Evolutionary conservation across 441 rosid species (phyloP), one percentile per base, ranked within the genome.

Genomic region (Rhodomyrtus psidioides): DNA sequence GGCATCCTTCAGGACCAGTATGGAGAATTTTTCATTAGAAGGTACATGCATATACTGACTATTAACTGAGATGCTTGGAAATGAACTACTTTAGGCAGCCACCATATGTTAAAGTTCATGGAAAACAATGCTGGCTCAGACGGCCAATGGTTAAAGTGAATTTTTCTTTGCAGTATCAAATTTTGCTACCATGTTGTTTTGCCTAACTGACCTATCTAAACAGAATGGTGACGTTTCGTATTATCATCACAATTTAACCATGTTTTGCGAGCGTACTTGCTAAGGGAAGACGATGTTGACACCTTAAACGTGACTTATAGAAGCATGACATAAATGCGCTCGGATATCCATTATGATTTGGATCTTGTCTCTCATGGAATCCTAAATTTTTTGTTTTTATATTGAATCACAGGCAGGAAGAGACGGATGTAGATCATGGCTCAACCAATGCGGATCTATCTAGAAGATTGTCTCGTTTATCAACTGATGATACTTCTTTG

Each of bases 1-100:
- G 99, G 99, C 87, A 96, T 97, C 91, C 96, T 95, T 89, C 98
- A 97, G 90, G 99, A 96, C 90, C 96, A 95, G 88, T 96, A 96
- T 90, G 94, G 91, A 85, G 99, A 97, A 90, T 96, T 97, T 92
- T 95, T 96, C 88, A 93, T 96, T 79, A 90, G 93, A 91, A 95
- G 98, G 99, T 96, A 88, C 74, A 60, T 55, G 23, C 75, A 49
- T 65, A 74, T 74, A 24, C 26, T 12, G 51, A 70, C 79, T 39
- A 39, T 70, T 70, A 39, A 70, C 79, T 2, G 5, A 70, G 26
- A 21, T 39, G n/a, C 79, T 21, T 21, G n/a, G 51, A 39, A 70
- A 70, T 39, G 49, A 70, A 70, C 51, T 53, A 62, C 46, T 55
- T 57, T 60, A 49, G 34, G 55, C 19, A 49, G 62, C 70, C 44